Evolutionary conservation across 225 moss, liverwort and hornwort genomes (phyloP), one percentile per base, ranked within the genome.

Genomic region (Physcomitrellopsis africana): DNA sequence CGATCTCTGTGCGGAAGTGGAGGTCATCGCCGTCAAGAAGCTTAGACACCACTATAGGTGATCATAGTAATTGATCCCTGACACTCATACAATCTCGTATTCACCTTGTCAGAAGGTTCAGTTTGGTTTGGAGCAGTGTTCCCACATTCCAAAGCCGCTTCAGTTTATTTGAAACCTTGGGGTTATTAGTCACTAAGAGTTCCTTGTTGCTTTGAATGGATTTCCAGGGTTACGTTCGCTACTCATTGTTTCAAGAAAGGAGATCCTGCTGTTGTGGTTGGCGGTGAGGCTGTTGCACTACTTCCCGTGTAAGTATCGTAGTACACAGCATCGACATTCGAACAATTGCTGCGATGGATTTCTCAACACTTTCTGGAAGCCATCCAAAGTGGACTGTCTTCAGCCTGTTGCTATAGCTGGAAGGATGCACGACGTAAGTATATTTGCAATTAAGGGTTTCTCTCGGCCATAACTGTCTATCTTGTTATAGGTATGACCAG

Each of bases 1-100:
- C 67, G 64, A 71, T 27, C 78, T 92, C 37, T 76, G 84, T 26
- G 92, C 91, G 37, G 83, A 94, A 86, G 93, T 94, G 85, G 91
- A 99, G 79, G 94, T 97, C 51, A 80, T 78, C 63, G 82, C 77
- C 23, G 62, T 91, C 54, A 83, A 85, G 57, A 93, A 86, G 77
- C 92, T 92, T 69, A 87, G 85, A 73, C 89, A 81, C 45, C 79
- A 93, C 63, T 88, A 92, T 65, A 94, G 92, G 91, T 97, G 49
- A 87, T 29, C 23, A 10, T 48, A 48, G 45, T 47, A 19, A 49
- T 57, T 3, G 32, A 7, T 46, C 14, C 6, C 41, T 32, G 17
- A 57, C 58, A 44, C 7, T 45, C 24, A 11, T 29, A 18, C 58
- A n/a, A 29, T 8, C 8, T 37, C 27, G 0, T 29, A 22, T 51